Evolutionary conservation across 306 rosid species (phyloP).

Genomic region (Quercus engelmannii): DNA sequence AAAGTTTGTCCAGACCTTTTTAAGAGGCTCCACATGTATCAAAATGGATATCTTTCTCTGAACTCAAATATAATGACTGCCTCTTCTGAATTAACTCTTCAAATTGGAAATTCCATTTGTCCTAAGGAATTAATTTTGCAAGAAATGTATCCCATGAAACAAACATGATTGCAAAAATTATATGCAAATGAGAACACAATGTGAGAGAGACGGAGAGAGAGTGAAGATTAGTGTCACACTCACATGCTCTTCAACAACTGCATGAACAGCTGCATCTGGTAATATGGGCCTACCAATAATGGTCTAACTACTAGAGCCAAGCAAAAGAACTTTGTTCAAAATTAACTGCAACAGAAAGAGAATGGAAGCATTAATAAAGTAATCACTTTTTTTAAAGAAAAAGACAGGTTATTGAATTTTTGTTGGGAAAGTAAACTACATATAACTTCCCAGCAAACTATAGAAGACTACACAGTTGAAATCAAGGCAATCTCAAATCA

Average conservation of each 20-base stretch:
- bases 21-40: not conserved
- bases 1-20: not conserved
- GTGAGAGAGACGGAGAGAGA: not conserved
- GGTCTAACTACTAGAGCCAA: slow-evolving; percentile 81
- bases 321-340: slow-evolving; percentile 71
- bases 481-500: not conserved
- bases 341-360: slow-evolving; percentile 56
- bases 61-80: not conserved
- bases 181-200: not conserved
- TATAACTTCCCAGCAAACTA: not conserved
- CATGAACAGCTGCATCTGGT: slow-evolving; percentile 83
- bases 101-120: not conserved
- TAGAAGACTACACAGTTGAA: not conserved
- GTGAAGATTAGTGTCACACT: slow-evolving; percentile 22
- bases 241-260: slow-evolving; percentile 95
- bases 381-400: slow-evolving; percentile 3
- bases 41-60: not conserved
- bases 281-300: slow-evolving; percentile 83
- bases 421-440: not conserved
- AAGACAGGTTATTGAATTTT: not conserved
- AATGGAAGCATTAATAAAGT: not conserved
- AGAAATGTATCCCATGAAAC: not conserved
- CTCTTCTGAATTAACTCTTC: not conserved
- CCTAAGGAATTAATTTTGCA: not conserved
- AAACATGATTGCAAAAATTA: not conserved